phyloP scores from a whole-genome alignment of 148 eudicot genomes.

The Chenopodium suecicum region DNA sequence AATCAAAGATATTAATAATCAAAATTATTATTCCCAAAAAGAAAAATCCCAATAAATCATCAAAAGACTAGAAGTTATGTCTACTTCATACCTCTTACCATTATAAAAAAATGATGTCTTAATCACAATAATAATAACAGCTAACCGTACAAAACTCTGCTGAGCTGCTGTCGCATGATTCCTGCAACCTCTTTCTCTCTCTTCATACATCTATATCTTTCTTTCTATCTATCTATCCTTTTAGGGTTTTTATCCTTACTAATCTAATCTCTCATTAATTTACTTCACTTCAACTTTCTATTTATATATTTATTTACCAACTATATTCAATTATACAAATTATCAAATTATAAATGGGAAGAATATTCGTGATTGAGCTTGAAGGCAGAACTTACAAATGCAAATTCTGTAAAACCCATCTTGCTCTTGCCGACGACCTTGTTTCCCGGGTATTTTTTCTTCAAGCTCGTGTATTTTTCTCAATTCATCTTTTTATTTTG shows the following conservation, averaged over 20 bases:
- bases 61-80: no score
- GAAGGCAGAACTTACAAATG: constrained; percentile 77
- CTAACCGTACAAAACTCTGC: neutral
- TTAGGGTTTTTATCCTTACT: constrained; percentile 23
- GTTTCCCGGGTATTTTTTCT: constrained; percentile 49
- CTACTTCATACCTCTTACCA: no score
- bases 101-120: neutral
- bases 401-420: constrained; percentile 73
- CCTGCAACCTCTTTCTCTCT: neutral
- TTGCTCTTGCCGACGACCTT: constrained; percentile 63
- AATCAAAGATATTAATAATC: no score
- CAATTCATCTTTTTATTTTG: neutral
- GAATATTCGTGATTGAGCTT: constrained; percentile 66
- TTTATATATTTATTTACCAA: neutral
- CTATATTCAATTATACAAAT: neutral
- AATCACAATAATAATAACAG: neutral
- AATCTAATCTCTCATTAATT: neutral
- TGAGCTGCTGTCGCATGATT: neutral
- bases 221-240: neutral
- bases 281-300: neutral
- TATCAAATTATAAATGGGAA: constrained; percentile 45
- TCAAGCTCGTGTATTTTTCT: neutral
- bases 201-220: neutral
- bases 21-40: no score
- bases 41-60: no score